Evolutionary conservation across 2,329 filamentous ascomycete genomes (phyloP).

Genomic region (Parafenestella ontariensis): DNA sequence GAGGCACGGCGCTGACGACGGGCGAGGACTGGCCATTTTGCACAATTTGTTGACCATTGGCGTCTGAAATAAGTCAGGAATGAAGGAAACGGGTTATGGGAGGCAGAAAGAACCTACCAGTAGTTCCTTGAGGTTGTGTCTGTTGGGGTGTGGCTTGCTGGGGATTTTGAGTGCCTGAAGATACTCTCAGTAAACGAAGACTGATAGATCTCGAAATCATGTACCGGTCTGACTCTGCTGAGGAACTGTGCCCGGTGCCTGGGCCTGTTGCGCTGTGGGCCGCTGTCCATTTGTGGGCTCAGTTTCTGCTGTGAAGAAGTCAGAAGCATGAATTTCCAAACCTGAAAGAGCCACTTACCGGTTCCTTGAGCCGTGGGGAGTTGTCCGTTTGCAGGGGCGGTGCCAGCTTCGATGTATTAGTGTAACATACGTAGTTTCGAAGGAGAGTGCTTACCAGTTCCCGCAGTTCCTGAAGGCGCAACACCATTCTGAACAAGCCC

Average conservation of each 20-base stretch:
- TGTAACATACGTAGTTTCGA: background rate
- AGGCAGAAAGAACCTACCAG: background rate
- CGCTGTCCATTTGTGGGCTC: slow-evolving; percentile 2
- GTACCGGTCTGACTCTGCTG: slow-evolving; percentile 2
- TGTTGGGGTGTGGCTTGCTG: slow-evolving; percentile 12
- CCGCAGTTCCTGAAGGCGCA: slow-evolving; percentile 3
- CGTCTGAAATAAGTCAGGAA: background rate
- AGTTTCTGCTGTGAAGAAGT: slow-evolving; percentile 5
- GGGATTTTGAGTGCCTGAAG: slow-evolving; percentile 1
- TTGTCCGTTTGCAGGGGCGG: background rate
- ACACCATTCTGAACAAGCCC: slow-evolving; percentile 32
- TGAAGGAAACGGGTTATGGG: background rate
- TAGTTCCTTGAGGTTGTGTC: background rate
- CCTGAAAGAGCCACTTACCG: background rate
- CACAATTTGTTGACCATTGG: slow-evolving; percentile 4
- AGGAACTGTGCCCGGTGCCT: background rate
- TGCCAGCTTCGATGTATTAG: background rate
- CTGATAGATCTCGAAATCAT: background rate
- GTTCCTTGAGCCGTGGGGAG: background rate
- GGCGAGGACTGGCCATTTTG: slow-evolving; percentile 3
- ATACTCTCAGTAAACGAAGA: background rate
- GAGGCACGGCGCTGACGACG: background rate
- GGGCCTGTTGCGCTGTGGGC: background rate
- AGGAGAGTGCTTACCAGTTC: background rate
- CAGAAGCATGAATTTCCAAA: background rate